These are phyloP conservation scores for Moesziomyces parantarcticus DNA, from an alignment of 1,284 basidiomycete genomes.

Conservation along the genomic window DNA sequence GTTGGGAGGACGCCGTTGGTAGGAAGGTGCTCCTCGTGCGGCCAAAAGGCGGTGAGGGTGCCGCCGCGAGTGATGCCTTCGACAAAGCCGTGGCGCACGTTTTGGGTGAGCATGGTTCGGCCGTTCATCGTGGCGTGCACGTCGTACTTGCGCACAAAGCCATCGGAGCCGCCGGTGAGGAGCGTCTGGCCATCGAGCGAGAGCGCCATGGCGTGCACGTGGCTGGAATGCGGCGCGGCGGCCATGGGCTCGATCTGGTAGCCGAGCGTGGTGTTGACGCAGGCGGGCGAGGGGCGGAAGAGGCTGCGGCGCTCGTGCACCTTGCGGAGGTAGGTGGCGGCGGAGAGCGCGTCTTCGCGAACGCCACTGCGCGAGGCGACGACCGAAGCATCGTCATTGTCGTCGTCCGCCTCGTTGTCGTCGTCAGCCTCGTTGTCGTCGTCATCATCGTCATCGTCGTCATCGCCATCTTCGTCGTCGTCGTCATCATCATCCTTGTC, in stretches of 20 bases:
- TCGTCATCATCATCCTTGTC: conserved; percentile 32
- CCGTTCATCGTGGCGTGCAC: conserved; percentile 88
- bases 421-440: conserved; percentile 16
- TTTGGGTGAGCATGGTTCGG: conserved; percentile 85
- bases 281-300: conserved; percentile 24
- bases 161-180: conserved; percentile 90
- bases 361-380: conserved; percentile 16
- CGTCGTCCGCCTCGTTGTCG: conserved; percentile 1
- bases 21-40: conserved; percentile 68
- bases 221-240: conserved; percentile 86
- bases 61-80: conserved; percentile 92
- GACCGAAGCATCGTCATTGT: conserved; percentile 14
- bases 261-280: conserved; percentile 24
- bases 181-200: conserved; percentile 89
- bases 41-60: conserved; percentile 88
- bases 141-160: conserved; percentile 92
- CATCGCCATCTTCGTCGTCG: conserved; percentile 16
- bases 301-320: conserved; percentile 30
- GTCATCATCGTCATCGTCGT: conserved; percentile 22
- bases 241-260: conserved; percentile 85
- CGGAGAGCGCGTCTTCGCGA: conserved; percentile 22
- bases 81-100: conserved; percentile 88
- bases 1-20: conserved; percentile 5
- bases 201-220: conserved; percentile 85
- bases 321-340: conserved; percentile 36